A percentile compares a stretch with the other conserved stretches of the same genome.
These are phyloP conservation scores for Rhododendron ferrugineum DNA, from an alignment of 148 eudicot genomes.

Conservation along the genomic window DNA sequence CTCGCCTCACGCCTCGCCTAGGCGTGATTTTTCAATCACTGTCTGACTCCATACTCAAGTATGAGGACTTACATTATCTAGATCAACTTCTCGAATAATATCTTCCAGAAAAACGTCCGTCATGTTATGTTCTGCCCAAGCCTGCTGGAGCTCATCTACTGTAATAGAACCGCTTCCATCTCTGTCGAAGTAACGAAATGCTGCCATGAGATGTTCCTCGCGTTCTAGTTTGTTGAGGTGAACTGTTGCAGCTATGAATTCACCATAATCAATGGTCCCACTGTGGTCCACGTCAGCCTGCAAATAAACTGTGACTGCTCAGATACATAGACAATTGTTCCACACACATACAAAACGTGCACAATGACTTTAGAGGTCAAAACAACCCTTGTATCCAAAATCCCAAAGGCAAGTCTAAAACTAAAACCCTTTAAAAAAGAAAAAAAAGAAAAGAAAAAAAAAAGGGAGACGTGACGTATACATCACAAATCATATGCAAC, in stretches of 20 bases:
- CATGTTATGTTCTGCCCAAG: conserved; percentile 76
- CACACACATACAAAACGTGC: neutral
- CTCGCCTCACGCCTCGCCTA: no score
- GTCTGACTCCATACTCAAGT: neutral
- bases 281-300: conserved; percentile 97
- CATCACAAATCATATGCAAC: neutral
- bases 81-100: conserved; percentile 78
- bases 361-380: neutral
- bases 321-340: conserved; percentile 7
- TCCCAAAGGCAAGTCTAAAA: neutral
- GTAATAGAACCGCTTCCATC: conserved; percentile 96
- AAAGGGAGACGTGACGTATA: neutral
- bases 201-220: conserved; percentile 88
- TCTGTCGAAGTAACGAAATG: conserved; percentile 89
- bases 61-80: conserved; percentile 63
- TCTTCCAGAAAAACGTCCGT: conserved; percentile 72
- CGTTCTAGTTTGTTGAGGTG: conserved; percentile 91
- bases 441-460: neutral
- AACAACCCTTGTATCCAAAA: neutral
- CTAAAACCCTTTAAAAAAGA: neutral
- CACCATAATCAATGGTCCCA: conserved; percentile 94
- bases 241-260: conserved; percentile 87
- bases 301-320: conserved; percentile 16
- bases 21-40: no score
- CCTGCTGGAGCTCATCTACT: conserved; percentile 87